These are phyloP conservation scores for Penicillium waksmanii DNA, from an alignment of 495 filamentous ascomycete species.

Conservation along the genomic window DNA sequence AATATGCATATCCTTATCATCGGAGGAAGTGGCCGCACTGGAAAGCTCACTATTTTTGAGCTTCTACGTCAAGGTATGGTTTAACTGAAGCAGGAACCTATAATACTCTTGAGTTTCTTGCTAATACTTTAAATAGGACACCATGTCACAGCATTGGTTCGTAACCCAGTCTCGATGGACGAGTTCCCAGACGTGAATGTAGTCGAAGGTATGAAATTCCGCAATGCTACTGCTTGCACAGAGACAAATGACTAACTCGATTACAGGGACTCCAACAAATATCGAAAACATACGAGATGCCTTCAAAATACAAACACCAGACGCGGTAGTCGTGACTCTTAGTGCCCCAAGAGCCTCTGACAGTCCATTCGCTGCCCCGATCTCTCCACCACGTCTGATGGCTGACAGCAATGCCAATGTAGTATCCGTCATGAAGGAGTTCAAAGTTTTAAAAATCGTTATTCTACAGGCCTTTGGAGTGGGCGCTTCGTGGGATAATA, in stretches of 20 bases:
- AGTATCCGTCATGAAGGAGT: constrained; percentile 43
- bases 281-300: constrained; percentile 40
- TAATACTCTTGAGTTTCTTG: not conserved
- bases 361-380: constrained; percentile 47
- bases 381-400: constrained; percentile 48
- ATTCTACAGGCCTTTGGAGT: constrained; percentile 51
- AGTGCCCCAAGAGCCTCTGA: constrained; percentile 47
- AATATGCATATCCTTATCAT: constrained; percentile 47
- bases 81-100: not conserved
- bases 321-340: constrained; percentile 48
- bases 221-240: too few relatives aligned
- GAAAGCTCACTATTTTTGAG: constrained; percentile 43
- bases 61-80: constrained; percentile 30
- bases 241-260: not conserved
- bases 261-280: constrained; percentile 41
- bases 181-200: constrained; percentile 14
- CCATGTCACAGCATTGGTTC: constrained; percentile 26
- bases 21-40: constrained; percentile 46
- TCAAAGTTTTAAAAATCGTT: constrained; percentile 42
- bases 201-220: constrained; percentile 27
- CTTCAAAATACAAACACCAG: constrained; percentile 33
- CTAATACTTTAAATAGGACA: constrained; percentile 18
- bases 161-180: constrained; percentile 22
- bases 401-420: constrained; percentile 49
- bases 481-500: constrained; percentile 49